These are phyloP conservation scores for Eucalyptus pumila DNA, from an alignment of 345 rosid species.

Conservation along the genomic window DNA sequence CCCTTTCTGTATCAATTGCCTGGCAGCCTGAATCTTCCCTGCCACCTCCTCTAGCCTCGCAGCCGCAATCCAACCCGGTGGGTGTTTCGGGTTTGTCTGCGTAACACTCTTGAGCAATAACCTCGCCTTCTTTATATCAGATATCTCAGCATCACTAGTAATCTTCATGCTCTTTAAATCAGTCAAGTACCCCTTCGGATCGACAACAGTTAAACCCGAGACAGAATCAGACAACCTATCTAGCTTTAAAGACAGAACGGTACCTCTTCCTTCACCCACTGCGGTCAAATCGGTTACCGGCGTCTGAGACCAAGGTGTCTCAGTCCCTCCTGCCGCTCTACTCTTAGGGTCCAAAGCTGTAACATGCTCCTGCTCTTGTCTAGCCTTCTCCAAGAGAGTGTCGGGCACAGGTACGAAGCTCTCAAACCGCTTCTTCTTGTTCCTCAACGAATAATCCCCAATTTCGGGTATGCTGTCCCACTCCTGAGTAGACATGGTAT, in stretches of 20 bases:
- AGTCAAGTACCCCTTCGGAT: slow-evolving; percentile 87
- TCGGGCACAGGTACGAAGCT: slow-evolving; percentile 89
- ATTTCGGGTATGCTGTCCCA: slow-evolving; percentile 94
- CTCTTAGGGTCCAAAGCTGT: slow-evolving; percentile 95
- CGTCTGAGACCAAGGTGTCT: slow-evolving; percentile 86
- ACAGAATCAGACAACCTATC: slow-evolving; percentile 88
- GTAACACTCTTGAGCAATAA: slow-evolving; percentile 78
- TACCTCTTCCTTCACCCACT: slow-evolving; percentile 95
- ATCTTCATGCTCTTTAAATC: slow-evolving; percentile 93
- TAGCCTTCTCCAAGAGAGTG: slow-evolving; percentile 84
- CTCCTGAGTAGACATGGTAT: slow-evolving; percentile 54
- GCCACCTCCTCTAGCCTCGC: slow-evolving; percentile 97
- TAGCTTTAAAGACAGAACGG: slow-evolving; percentile 76
- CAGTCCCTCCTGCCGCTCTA: slow-evolving; percentile 62
- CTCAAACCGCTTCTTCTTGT: slow-evolving; percentile 88
- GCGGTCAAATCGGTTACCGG: slow-evolving; percentile 88
- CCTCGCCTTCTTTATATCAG: slow-evolving; percentile 90
- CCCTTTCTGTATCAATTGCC: slow-evolving; percentile 72
- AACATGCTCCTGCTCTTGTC: slow-evolving; percentile 91
- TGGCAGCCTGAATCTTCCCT: slow-evolving; percentile 75
- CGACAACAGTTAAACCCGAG: slow-evolving; percentile 82
- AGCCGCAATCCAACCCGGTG: slow-evolving; percentile 96
- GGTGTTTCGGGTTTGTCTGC: slow-evolving; percentile 82
- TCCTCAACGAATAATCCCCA: slow-evolving; percentile 76
- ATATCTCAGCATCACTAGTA: slow-evolving; percentile 89